Evolutionary conservation across 1,139 yeast species (phyloP).

Genomic region (Zhuliangozyma parablackwelliae): DNA sequence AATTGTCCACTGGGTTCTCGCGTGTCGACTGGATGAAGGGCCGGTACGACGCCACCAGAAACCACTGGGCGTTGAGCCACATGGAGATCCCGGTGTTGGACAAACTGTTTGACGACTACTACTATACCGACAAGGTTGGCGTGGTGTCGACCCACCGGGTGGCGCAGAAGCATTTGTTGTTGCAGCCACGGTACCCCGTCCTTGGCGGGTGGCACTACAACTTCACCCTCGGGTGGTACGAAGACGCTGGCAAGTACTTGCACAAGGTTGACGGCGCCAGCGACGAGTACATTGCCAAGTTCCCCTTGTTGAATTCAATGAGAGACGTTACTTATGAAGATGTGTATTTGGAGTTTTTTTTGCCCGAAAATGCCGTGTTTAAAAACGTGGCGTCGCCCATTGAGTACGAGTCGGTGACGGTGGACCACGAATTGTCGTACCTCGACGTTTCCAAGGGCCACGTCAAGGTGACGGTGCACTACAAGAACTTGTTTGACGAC

Average conservation of each 20-base stretch:
- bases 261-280: constrained; percentile 30
- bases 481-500: constrained; percentile 66
- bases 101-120: constrained; percentile 55
- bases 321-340: constrained; percentile 62
- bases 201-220: constrained; percentile 97
- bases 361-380: constrained; percentile 85
- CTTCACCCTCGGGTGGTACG: constrained; percentile 91
- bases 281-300: constrained; percentile 58
- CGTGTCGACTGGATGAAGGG: constrained; percentile 71
- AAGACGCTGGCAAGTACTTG: constrained; percentile 51
- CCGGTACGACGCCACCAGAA: constrained; percentile 36
- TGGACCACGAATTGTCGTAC: constrained; percentile 54
- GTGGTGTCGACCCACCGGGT: constrained; percentile 81
- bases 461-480: constrained; percentile 64
- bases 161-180: constrained; percentile 44
- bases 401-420: constrained; percentile 29
- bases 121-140: constrained; percentile 86
- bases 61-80: constrained; percentile 49
- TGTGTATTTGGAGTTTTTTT: constrained; percentile 57
- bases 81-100: constrained; percentile 51
- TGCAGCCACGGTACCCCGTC: constrained; percentile 86
- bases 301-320: constrained; percentile 76
- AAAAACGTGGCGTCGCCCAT: constrained; percentile 58
- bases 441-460: constrained; percentile 80
- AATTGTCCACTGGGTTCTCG: constrained; percentile 63